Base-by-base conservation (phyloP, 73 alveolate species). In the Paramecium sexaurelia region DNA sequence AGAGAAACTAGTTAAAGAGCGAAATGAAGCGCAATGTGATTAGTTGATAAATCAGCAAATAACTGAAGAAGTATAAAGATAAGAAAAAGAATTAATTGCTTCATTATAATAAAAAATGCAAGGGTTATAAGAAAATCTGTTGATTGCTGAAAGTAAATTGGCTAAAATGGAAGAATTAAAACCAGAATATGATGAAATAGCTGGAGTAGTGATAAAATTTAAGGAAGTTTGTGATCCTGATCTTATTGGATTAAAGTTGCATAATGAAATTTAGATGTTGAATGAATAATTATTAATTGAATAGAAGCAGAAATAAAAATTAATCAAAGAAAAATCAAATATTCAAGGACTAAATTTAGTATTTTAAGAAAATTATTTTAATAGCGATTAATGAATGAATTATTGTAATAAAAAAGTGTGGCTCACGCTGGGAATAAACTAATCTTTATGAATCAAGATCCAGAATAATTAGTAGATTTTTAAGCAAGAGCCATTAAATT, bases 101-200 rank as follows among this genome's bases (percentile, higher is more conserved):
- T 45, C 68, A 19, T 22, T 78, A 10, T 5, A 78, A 43, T 20
- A 26, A 24, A 78, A 78, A 43, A 78, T 78, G 40, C 29, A 19
- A 41, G 29, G 55, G 2, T 40, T 78, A 24, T n/a, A 78, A 43
- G 55, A 45, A 26, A 78, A 78, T 78, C 15, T 78, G 19, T 7
- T 1, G 39, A 4, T 2, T 20, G 27, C 90, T 19, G 90, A 78
- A 20, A 43, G 5, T 19, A 32, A 78, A 43, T 24, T 78, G 6
- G 22, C 71, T 20, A 78, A 78, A 41, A 13, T 78, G 55, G 90
- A 78, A 9, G 61, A 78, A 15, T 78, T 78, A 33, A 78, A 78
- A 43, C 90, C 90, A 39, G 90, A 78, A 78, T 78, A 78, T 33
- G 90, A 78, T 24, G 90, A 78, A 78, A 11, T 78, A 6, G 90